phyloP scores from a whole-genome alignment of 805 yeast genomes.

The Starmera quercuum region DNA sequence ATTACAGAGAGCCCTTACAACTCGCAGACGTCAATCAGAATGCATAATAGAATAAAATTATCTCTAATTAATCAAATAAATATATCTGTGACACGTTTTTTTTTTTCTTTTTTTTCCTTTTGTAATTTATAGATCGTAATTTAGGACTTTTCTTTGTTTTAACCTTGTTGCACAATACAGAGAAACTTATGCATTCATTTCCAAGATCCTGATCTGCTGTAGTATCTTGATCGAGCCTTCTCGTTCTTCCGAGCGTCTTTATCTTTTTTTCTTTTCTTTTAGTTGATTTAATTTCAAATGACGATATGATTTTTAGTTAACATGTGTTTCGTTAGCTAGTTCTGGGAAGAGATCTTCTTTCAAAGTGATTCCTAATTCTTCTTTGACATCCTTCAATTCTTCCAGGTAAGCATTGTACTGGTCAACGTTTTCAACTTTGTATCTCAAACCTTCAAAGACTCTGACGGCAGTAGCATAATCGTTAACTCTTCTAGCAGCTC shows the following conservation, averaged over 20 bases:
- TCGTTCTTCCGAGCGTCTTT: background rate
- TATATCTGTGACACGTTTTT: background rate
- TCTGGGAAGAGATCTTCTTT: slow-evolving; percentile 77
- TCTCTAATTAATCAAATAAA: slow-evolving; percentile 7
- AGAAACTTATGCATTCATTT: too few relatives aligned
- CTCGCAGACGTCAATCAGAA: too few relatives aligned
- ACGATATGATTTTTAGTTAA: slow-evolving; percentile 16
- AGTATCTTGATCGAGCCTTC: too few relatives aligned
- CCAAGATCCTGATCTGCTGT: too few relatives aligned
- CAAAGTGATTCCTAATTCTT: slow-evolving; percentile 87
- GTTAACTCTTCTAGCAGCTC: slow-evolving; percentile 98
- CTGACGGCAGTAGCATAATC: slow-evolving; percentile 98
- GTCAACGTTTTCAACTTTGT: slow-evolving; percentile 89
- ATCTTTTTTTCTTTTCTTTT: background rate
- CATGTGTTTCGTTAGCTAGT: slow-evolving; percentile 15
- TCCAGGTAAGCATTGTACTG: slow-evolving; percentile 96
- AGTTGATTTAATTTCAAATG: background rate
- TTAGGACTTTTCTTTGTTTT: background rate
- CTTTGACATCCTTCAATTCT: slow-evolving; percentile 85
- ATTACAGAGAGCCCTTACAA: too few relatives aligned
- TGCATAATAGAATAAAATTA: slow-evolving; percentile 9
- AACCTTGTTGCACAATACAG: too few relatives aligned
- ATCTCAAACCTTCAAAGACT: slow-evolving; percentile 94
- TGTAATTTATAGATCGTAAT: background rate
- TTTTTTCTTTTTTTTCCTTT: background rate